Evolutionary conservation across 1,139 yeast genomes (phyloP).

Genomic region (Kurtzmaniella quercitrusa): DNA sequence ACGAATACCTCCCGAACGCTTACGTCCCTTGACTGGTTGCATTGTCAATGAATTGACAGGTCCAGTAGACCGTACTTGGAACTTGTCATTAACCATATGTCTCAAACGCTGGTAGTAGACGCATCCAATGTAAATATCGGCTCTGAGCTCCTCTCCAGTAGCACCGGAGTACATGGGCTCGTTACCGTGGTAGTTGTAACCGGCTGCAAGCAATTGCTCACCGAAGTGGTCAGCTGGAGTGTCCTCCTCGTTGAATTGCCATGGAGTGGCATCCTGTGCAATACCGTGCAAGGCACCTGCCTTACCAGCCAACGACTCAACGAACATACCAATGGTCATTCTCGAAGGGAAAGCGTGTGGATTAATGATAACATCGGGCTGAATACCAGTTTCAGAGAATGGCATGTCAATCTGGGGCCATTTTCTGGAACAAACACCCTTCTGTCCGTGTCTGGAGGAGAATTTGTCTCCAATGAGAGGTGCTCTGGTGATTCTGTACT

Average conservation of each 20-base stretch:
- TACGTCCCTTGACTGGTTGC: conserved; percentile 99
- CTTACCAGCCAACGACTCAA: conserved; percentile 94
- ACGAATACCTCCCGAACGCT: conserved; percentile 99
- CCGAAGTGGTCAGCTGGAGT: conserved; percentile 98
- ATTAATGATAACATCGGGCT: conserved; percentile 94
- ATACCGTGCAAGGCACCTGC: conserved; percentile 98
- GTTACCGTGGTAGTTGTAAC: conserved; percentile 96
- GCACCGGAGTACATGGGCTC: conserved; percentile 99
- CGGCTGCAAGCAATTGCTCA: conserved; percentile 80
- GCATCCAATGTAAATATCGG: conserved; percentile 92
- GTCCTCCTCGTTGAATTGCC: conserved; percentile 86
- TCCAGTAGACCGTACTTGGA: conserved; percentile 98
- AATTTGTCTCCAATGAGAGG: conserved; percentile 98
- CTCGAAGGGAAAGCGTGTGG: conserved; percentile 99
- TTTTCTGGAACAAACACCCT: conserved; percentile 98
- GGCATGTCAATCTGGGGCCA: conserved; percentile 99
- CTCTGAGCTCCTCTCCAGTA: conserved; percentile 96
- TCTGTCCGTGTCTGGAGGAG: conserved; percentile 98
- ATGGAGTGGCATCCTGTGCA: conserved; percentile 96
- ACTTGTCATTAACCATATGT: conserved; percentile 99
- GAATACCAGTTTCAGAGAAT: conserved; percentile 91
- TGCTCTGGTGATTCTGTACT: conserved; percentile 85
- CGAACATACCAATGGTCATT: conserved; percentile 99
- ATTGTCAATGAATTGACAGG: conserved; percentile 94
- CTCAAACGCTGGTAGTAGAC: conserved; percentile 97